Evolutionary conservation across 345 rosid genomes (phyloP), one percentile per base, ranked within the genome.

Genomic region (Linum usitatissimum): DNA sequence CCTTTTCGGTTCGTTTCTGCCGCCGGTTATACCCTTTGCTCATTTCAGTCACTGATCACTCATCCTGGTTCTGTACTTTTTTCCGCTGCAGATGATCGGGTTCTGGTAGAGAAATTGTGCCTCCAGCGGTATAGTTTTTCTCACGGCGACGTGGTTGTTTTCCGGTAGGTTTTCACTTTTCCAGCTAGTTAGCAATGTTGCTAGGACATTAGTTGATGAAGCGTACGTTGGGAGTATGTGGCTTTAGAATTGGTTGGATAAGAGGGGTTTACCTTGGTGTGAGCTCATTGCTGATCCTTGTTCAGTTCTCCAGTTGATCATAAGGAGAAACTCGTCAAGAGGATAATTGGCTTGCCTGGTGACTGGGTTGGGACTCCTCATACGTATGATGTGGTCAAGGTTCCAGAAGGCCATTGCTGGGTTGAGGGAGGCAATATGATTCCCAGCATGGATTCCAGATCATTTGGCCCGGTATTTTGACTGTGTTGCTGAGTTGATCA

Each of bases 331-430:
- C 75, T 73, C 53, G 70, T 87, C 61, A 93, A 93, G 86, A 85
- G 99, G 78, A 87, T 93, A 66, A 82, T 82, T 5, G 97, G 90
- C 69, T 66, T 93, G 69, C 97, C 95, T 14, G 97, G 99, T 2
- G 96, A 93, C 56, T 87, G 92, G 96, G 66, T 87, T 51, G 83
- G 81, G 61, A 76, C 75, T 69, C 71, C 77, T 28, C 66, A 71
- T 63, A 38, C 74, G 59, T 45, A 66, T 40, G 90, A 87, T 73
- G 79, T 86, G 68, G 72, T 87, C 45, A 77, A 79, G 77, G 66
- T 93, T 60, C 95, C 95, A 10, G 73, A 81, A 66, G 97, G 99
- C 58, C 96, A 82, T 66, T 93, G 94, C 68, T 93, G 97, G 97
- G 92, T 90, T 17, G 99, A 93, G 81, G 99, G 97, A 68, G 97